phyloP scores from a whole-genome alignment of 2,329 filamentous ascomycete species.

The Pseudonectria foliicola region DNA sequence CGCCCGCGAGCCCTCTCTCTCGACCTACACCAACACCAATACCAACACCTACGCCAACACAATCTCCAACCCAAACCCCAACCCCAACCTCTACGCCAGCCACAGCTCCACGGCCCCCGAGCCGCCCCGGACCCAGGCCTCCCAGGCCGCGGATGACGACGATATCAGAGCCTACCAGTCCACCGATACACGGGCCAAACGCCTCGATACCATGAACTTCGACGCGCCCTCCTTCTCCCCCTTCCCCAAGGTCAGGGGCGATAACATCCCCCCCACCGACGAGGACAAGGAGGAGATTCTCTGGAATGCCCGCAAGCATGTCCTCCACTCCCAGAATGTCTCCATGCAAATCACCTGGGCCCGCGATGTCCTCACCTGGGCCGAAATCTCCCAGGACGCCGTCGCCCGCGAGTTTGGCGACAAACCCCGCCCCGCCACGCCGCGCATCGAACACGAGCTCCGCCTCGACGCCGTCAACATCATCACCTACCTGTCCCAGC shows the following conservation, averaged over 20 bases:
- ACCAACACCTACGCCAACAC: constrained; percentile 7
- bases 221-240: constrained; percentile 76
- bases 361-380: constrained; percentile 82
- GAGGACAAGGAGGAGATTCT: constrained; percentile 89
- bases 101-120: constrained; percentile 21
- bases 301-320: constrained; percentile 73
- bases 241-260: constrained; percentile 79
- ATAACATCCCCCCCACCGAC: constrained; percentile 87
- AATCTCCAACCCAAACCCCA: constrained; percentile 4
- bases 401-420: constrained; percentile 55
- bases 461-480: constrained; percentile 87
- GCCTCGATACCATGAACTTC: constrained; percentile 39
- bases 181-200: constrained; percentile 28
- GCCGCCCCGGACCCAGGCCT: constrained; percentile 23
- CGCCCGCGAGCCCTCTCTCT: constrained; percentile 38
- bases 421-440: constrained; percentile 62
- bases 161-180: constrained; percentile 33
- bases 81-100: no score
- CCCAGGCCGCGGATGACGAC: constrained; percentile 32
- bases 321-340: constrained; percentile 88
- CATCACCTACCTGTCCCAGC: constrained; percentile 79
- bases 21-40: constrained; percentile 28
- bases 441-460: constrained; percentile 81
- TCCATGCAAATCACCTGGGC: constrained; percentile 97
- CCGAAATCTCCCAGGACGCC: constrained; percentile 75